Percentiles rank a stretch among this genome's conserved stretches.
Evolutionary conservation across 1,284 basidiomycete genomes (phyloP).

Genomic region (Marasmius sp.): DNA sequence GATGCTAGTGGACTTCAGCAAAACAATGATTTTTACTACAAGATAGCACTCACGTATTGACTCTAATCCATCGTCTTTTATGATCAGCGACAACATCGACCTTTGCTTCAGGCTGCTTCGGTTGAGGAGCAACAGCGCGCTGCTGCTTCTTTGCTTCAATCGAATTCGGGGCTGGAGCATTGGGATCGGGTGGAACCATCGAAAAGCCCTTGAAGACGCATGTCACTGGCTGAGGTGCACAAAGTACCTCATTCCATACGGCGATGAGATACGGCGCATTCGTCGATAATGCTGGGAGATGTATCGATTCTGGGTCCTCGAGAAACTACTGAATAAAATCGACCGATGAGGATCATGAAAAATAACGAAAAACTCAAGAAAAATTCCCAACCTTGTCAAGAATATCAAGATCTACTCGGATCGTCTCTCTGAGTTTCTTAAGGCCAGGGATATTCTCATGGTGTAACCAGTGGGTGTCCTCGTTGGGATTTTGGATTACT

Average conservation of each 20-base stretch:
- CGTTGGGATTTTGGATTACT: constrained; percentile 15
- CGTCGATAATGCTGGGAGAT: constrained; percentile 55
- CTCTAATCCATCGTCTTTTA: constrained; percentile 73
- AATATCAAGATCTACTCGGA: constrained; percentile 47
- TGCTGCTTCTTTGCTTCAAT: constrained; percentile 12
- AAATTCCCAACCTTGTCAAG: constrained; percentile 49
- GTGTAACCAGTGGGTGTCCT: constrained; percentile 40
- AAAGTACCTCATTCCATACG: constrained; percentile 74
- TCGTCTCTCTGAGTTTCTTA: constrained; percentile 48
- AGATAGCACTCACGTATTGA: constrained; percentile 72
- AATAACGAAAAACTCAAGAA: constrained; percentile 9
- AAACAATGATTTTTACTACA: neutral
- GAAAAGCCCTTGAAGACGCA: constrained; percentile 58
- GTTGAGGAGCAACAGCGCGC: constrained; percentile 1
- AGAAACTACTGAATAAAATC: constrained; percentile 58
- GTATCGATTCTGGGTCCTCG: constrained; percentile 39
- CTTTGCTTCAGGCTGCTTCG: constrained; percentile 53
- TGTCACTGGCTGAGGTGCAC: constrained; percentile 55
- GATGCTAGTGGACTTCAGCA: constrained; percentile 43
- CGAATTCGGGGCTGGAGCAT: neutral
- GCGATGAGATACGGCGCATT: constrained; percentile 76
- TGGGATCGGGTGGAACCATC: constrained; percentile 15
- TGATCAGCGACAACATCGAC: constrained; percentile 79
- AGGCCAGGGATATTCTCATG: constrained; percentile 47
- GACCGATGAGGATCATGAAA: neutral